Base-by-base conservation (phyloP, 2,329 filamentous ascomycete genomes). In the Cytospora paraplurivora region DNA sequence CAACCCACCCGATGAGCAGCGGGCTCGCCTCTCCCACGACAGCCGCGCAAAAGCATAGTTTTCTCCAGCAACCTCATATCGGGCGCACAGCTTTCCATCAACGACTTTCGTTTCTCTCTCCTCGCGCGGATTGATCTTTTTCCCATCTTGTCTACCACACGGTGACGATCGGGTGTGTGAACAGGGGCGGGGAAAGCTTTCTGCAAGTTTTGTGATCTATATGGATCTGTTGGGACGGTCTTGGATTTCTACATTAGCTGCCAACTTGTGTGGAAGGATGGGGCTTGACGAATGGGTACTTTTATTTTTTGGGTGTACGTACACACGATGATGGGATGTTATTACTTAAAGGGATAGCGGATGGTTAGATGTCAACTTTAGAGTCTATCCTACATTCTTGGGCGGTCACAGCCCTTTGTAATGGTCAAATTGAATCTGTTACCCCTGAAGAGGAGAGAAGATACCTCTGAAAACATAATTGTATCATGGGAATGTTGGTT, bases 91-190 rank as follows among this genome's bases (percentile, higher is more conserved):
- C 27, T 11, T 34, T 56, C 15, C 56, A 21, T 32, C 49, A 33
- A 34, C 21, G 5, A 56, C 17, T 44, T 35, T 54, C 38, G 2
- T 49, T 54, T 49, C 47, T 53, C 21, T 2, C 27, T 62, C 53
- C 38, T 53, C 35, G 19, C 2, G n/a, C n/a, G 38, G 19, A 7
- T 4, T 21, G n/a, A 19, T 21, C n/a, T 11, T 27, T 15, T 3
- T 41, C 33, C 34, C 52, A 21, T 17, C 50, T 33, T 54, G 50
- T 44, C 10, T 55, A 56, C n/a, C 59, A 56, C 55, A 7, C 33
- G 59, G 41, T 62, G 59, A 50, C 59, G 52, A 62, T 33, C 33
- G 19, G n/a, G 49, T 38, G 41, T 38, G 41, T 19, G 44, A 19
- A 47, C 37, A 47, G 10, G 44, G 44, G n/a, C 7, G n/a, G 44